Evolutionary conservation across 2,329 filamentous ascomycete species (phyloP), one percentile per base, ranked within the genome.

Genomic region (Colletotrichum gigasporum): DNA sequence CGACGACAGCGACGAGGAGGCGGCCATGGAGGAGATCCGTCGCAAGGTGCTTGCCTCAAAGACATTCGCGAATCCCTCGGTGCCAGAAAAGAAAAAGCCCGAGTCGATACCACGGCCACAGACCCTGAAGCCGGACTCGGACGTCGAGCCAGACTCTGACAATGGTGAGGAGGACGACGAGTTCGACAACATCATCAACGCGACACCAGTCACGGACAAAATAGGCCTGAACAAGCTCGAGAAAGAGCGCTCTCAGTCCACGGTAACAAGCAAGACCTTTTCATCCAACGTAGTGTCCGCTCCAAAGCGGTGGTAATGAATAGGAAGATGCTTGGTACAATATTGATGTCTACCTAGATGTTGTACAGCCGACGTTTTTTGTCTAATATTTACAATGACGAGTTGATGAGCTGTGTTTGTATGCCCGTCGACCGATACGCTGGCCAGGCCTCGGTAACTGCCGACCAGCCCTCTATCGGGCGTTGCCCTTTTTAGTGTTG

Each of bases 141-240:
- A 92, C 55, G 86, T 86, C 3, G 88, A 91, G 72, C 89, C 91
- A 2, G 91, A 91, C 65, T 92, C 90, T 3, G 91, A 93, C 67
- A 87, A 91, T 59, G 85, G 80, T 28, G 75, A 79, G 18, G 88
- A 83, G 1, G 91, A 96, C 56, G 91, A 91, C 47, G 91, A 93
- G 51, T 97, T 98, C 73, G 95, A 98, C 73, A 91, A 91, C 69
- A 96, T 99, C 76, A 97, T 97, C 73, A 89, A 94, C 70, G 95
- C 96, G 0, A 95, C 93, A 3, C 93, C 93, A 0, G 88, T 96
- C 16, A 97, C 94, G 0, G 95, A 97, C 75, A 87, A 91, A 57
- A 92, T 91, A 11, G 95, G 95, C 0, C 71, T 89, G 59, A 76
- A 78, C 2, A 86, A 80, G 74, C 75, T 89, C 41, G 84, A 88